Evolutionary conservation across 1,284 basidiomycete genomes (phyloP).

Genomic region (Cryptococcus sp.): DNA sequence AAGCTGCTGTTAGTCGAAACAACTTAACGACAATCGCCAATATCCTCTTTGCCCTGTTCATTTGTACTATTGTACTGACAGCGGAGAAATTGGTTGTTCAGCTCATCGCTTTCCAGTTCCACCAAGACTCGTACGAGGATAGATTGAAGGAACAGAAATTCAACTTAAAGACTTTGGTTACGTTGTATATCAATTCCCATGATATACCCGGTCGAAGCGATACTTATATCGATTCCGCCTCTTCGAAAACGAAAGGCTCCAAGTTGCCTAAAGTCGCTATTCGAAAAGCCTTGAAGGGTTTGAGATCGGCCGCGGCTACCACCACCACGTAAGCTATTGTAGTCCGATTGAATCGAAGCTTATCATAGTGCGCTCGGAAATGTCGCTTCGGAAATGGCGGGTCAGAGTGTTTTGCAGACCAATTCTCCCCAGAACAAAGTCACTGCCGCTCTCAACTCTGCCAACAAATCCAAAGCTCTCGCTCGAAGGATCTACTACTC

Average conservation of each 20-base stretch:
- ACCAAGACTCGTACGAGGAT: constrained; percentile 80
- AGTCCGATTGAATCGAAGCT: background rate
- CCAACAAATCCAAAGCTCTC: constrained; percentile 77
- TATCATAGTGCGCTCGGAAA: constrained; percentile 60
- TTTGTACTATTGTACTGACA: constrained; percentile 68
- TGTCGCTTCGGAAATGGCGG: constrained; percentile 52
- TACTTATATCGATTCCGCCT: constrained; percentile 54
- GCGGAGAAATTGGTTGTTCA: constrained; percentile 85
- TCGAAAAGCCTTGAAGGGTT: constrained; percentile 67
- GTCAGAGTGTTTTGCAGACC: constrained; percentile 74
- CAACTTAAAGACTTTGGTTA: constrained; percentile 66
- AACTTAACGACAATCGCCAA: constrained; percentile 53
- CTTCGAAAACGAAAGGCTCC: constrained; percentile 46
- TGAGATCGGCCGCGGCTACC: constrained; percentile 67
- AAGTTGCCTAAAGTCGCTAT: constrained; percentile 62
- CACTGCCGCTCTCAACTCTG: constrained; percentile 68
- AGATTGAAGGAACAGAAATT: constrained; percentile 79
- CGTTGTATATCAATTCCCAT: constrained; percentile 71
- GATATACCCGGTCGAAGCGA: constrained; percentile 67
- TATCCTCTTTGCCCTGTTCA: constrained; percentile 68
- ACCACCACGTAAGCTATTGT: constrained; percentile 58
- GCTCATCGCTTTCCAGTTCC: constrained; percentile 72
- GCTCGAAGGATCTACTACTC: constrained; percentile 84
- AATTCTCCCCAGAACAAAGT: constrained; percentile 82
- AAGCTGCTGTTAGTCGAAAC: constrained; percentile 25